Evolutionary conservation across 768 basidiomycete genomes (phyloP).

Genomic region (Tephrocybe rancida): DNA sequence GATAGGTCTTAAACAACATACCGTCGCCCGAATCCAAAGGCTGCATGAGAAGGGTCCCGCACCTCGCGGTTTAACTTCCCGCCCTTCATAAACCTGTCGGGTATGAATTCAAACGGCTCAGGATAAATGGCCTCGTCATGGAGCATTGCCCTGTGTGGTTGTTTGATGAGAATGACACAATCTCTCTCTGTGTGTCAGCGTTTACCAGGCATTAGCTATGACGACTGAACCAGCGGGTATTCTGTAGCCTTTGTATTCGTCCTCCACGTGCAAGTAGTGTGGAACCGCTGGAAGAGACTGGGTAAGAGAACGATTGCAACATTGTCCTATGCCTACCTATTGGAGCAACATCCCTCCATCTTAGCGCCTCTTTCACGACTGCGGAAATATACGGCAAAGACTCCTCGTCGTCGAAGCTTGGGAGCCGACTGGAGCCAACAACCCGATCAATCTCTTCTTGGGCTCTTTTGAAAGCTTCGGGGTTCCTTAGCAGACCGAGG

Average conservation of each 20-base stretch:
- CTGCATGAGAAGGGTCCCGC: constrained; percentile 15
- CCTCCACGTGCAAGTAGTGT: constrained; percentile 30
- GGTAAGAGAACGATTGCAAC: background rate
- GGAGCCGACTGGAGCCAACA: constrained; percentile 28
- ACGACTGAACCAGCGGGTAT: constrained; percentile 33
- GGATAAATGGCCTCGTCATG: constrained; percentile 33
- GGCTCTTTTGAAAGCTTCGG: constrained; percentile 27
- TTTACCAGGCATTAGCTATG: constrained; percentile 31
- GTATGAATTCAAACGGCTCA: constrained; percentile 34
- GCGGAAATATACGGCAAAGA: constrained; percentile 35
- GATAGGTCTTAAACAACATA: background rate
- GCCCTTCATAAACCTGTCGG: constrained; percentile 39
- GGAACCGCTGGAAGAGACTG: constrained; percentile 20
- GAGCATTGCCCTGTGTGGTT: constrained; percentile 36
- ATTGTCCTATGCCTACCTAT: constrained; percentile 13
- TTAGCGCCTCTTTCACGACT: constrained; percentile 31
- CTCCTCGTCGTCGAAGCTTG: constrained; percentile 28
- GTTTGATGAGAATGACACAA: too few species aligned
- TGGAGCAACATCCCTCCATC: constrained; percentile 27
- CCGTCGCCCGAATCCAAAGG: constrained; percentile 29
- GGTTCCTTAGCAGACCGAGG: constrained; percentile 28
- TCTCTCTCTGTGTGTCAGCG: too few species aligned
- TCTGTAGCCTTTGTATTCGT: constrained; percentile 30
- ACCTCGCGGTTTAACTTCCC: constrained; percentile 17
- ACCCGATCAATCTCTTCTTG: constrained; percentile 28